These are phyloP conservation scores for Ceratorhiza oryzae-sativae DNA, from an alignment of 1,284 basidiomycete species.

Conservation along the genomic window DNA sequence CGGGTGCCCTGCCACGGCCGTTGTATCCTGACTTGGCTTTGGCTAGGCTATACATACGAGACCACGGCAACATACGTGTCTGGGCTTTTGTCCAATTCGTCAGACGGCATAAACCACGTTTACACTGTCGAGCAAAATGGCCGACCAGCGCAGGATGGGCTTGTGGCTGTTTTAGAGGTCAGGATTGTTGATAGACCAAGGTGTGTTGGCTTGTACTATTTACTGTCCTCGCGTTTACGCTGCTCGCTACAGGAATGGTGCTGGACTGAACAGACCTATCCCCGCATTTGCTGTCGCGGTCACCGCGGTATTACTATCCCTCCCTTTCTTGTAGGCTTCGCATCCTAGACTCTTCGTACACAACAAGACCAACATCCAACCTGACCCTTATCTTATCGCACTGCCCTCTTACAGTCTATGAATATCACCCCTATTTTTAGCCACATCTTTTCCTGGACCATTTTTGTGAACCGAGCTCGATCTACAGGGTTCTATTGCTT, in stretches of 20 bases:
- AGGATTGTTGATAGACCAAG: constrained; percentile 56
- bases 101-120: constrained; percentile 80
- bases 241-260: constrained; percentile 10
- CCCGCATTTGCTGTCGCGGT: not conserved
- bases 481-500: not conserved
- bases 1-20: constrained; percentile 46
- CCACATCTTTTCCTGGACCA: not conserved
- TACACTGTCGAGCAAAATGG: constrained; percentile 63
- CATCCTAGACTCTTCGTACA: not conserved
- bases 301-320: constrained; percentile 6
- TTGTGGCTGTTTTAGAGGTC: constrained; percentile 83
- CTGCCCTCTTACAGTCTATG: not conserved
- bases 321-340: constrained; percentile 13
- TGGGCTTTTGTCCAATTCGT: constrained; percentile 72
- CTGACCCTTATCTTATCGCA: constrained; percentile 26
- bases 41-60: constrained; percentile 71
- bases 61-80: constrained; percentile 71
- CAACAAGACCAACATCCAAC: not conserved
- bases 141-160: constrained; percentile 77
- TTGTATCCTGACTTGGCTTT: not conserved
- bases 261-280: constrained; percentile 15
- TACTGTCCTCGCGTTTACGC: not conserved
- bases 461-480: not conserved
- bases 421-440: not conserved
- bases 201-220: not conserved